Conservation (phyloP, 1,139 yeast genomes). For the Candida smagusa region DNA sequence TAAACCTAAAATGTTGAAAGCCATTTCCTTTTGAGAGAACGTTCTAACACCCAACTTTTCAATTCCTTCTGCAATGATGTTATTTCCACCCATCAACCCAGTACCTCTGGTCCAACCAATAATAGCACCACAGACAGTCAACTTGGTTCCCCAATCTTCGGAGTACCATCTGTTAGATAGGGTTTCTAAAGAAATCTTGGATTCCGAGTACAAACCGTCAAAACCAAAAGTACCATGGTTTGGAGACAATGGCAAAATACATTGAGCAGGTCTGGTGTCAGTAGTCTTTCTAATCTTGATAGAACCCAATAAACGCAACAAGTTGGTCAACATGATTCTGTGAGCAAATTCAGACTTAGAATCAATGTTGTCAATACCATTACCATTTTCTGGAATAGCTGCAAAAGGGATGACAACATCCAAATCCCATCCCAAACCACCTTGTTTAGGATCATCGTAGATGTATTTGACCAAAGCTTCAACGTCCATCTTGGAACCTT, state of each 20-base stretch:
- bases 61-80: constrained; percentile 95
- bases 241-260: constrained; percentile 92
- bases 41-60: constrained; percentile 96
- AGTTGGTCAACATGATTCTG: constrained; percentile 95
- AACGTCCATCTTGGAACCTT: constrained; percentile 93
- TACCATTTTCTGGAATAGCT: constrained; percentile 98
- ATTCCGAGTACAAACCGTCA: constrained; percentile 97
- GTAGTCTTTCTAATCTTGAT: constrained; percentile 82
- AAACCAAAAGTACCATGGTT: constrained; percentile 98
- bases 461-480: constrained; percentile 81
- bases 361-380: constrained; percentile 88
- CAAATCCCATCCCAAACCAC: constrained; percentile 97
- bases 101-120: constrained; percentile 99
- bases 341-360: constrained; percentile 97
- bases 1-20: constrained; percentile 92
- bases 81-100: constrained; percentile 96
- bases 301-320: constrained; percentile 86
- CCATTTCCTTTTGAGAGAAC: constrained; percentile 98
- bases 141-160: constrained; percentile 92
- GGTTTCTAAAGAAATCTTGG: constrained; percentile 91
- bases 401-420: constrained; percentile 97
- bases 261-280: constrained; percentile 98
- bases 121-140: constrained; percentile 95
- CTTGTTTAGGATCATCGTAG: constrained; percentile 76
- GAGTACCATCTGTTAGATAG: constrained; percentile 98